phyloP scores from a whole-genome alignment of 768 basidiomycete genomes.

The Russula virescens region DNA sequence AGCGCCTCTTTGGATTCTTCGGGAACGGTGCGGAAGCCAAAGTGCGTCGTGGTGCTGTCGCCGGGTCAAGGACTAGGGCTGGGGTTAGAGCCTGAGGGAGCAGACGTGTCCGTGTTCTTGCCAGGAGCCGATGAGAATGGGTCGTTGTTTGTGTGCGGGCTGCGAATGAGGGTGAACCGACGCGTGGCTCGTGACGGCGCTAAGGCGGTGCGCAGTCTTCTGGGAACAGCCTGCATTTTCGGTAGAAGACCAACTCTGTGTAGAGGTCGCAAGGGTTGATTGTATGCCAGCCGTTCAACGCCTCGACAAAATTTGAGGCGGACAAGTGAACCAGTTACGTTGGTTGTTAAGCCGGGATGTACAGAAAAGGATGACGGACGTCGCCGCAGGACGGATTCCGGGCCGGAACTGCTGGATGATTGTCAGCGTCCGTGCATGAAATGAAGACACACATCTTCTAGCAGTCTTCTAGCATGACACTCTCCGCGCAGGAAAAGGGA shows the following conservation, averaged over 20 bases:
- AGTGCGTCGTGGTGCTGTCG: constrained; percentile 66
- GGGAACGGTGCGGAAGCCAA: constrained; percentile 88
- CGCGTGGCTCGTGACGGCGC: neutral
- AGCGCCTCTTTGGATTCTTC: constrained; percentile 83
- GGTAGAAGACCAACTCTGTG: neutral
- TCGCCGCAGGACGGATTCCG: too few relatives aligned
- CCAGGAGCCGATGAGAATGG: neutral
- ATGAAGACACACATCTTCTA: too few relatives aligned
- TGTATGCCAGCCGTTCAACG: too few relatives aligned
- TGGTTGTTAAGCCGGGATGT: too few relatives aligned
- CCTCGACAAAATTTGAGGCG: too few relatives aligned
- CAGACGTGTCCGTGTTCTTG: neutral
- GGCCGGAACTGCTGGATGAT: too few relatives aligned
- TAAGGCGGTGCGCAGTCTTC: constrained; percentile 5
- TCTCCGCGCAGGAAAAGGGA: constrained; percentile 34
- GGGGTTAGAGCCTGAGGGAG: constrained; percentile 11
- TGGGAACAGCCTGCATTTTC: constrained; percentile 18
- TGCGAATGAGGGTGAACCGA: constrained; percentile 17
- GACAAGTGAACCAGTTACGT: too few relatives aligned
- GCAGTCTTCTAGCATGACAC: constrained; percentile 4
- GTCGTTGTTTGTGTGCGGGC: constrained; percentile 7
- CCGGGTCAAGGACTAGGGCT: neutral
- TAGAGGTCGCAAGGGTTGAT: neutral
- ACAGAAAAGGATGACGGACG: too few relatives aligned
- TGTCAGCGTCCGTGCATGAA: too few relatives aligned